These are phyloP conservation scores for Paecilomyces formosus DNA, from an alignment of 2,329 filamentous ascomycete species.

Conservation along the genomic window DNA sequence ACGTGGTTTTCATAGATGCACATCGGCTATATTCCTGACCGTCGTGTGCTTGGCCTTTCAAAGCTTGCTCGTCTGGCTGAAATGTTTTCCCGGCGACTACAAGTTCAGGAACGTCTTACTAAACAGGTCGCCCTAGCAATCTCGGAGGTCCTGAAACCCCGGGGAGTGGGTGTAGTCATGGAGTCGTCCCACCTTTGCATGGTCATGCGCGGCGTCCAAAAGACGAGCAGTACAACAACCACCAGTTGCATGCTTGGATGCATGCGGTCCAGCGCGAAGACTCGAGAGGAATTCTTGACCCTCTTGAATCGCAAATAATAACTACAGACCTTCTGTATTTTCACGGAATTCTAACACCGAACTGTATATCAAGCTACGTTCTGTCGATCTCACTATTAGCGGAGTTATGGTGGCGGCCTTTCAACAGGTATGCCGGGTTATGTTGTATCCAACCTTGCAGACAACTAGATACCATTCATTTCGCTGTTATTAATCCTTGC, in stretches of 20 bases:
- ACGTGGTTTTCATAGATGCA: slow-evolving; percentile 64
- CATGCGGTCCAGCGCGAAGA: slow-evolving; percentile 88
- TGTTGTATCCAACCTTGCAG: slow-evolving; percentile 11
- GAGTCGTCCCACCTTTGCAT: slow-evolving; percentile 95
- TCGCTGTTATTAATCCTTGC: slow-evolving; percentile 6
- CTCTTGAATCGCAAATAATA: slow-evolving; percentile 54
- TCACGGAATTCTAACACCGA: background rate
- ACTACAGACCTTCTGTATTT: background rate
- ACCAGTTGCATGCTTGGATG: slow-evolving; percentile 97
- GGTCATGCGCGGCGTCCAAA: slow-evolving; percentile 98
- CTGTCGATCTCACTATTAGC: slow-evolving; percentile 7
- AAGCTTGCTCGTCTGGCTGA: slow-evolving; percentile 94
- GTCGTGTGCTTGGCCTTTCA: slow-evolving; percentile 87
- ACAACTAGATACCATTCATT: slow-evolving; percentile 3
- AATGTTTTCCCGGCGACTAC: slow-evolving; percentile 88
- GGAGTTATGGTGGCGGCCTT: slow-evolving; percentile 33
- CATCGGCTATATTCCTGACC: slow-evolving; percentile 91
- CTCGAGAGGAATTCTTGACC: slow-evolving; percentile 89
- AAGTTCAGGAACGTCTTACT: slow-evolving; percentile 93
- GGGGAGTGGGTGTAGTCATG: slow-evolving; percentile 95
- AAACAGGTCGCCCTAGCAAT: slow-evolving; percentile 94
- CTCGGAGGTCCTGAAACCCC: slow-evolving; percentile 84
- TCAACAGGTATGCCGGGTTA: slow-evolving; percentile 30
- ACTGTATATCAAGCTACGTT: background rate
- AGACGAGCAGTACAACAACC: slow-evolving; percentile 77